Evolutionary conservation across 176 grass and related monocot genomes (phyloP), one percentile per base, ranked within the genome.

Genomic region (Eragrostis curvula): DNA sequence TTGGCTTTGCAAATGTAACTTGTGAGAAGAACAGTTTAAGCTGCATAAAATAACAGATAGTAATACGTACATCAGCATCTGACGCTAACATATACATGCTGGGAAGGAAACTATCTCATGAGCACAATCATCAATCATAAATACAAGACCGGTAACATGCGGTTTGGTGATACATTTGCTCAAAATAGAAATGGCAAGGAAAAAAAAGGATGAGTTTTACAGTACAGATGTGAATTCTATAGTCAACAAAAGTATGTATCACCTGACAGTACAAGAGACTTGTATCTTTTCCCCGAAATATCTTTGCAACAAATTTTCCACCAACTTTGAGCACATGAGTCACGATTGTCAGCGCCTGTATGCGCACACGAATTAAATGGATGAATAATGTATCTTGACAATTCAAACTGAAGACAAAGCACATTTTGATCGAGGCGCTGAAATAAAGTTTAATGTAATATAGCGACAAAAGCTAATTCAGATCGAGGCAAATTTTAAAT

Each of bases 261-360:
- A 94, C 96, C 88, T 98, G 90, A 74, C 86, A 95, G 79, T 98
- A 98, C 16, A 98, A 71, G 23, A 98, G 90, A 93, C 90, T 95
- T 51, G 96, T 91, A 85, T 98, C 96, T 95, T 98, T 98, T 65
- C 96, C 95, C 17, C 92, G 87, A 55, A 98, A 98, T 79, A 98
- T 98, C 79, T 98, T 98, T 2, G 92, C 92, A 20, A 95, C 92
- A 83, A 98, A 98, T 78, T 93, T 95, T 77, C 96, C 96, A 91
- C 96, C 90, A 79, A 89, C 81, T 93, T 81, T 89, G 32, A 98
- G 96, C 80, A 95, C 92, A 82, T 98, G 88, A 68, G 96, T 98
- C 73, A 95, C 96, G 24, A 95, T 95, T 52, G 92, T 95, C 63
- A 98, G 66, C 21, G 96, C 92, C 96, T 98, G 88, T 17, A 90